Percentiles rank a stretch among this genome's conserved stretches.
Conservation (phyloP, 2,329 filamentous ascomycete genomes). For the Aspergillus sp. region DNA sequence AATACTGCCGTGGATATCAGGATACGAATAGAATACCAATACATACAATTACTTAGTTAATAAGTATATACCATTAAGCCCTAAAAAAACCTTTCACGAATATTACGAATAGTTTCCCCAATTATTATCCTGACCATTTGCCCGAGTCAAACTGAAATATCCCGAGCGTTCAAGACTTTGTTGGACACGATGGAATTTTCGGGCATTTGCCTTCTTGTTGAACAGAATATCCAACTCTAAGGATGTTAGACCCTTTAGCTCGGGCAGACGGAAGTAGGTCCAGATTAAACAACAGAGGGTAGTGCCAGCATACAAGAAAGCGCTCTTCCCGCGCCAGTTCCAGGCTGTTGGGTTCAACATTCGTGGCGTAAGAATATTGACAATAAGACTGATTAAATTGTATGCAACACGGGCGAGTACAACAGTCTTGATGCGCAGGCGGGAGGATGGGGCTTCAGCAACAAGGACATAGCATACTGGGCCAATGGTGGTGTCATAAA, state of each 20-base stretch:
- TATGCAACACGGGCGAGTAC: slow-evolving; percentile 48
- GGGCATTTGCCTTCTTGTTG: slow-evolving; percentile 31
- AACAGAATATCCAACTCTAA: slow-evolving; percentile 40
- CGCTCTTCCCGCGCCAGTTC: slow-evolving; percentile 35
- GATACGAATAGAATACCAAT: too few species aligned
- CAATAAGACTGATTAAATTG: slow-evolving; percentile 44
- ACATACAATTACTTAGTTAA: too few species aligned
- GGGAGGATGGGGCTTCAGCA: slow-evolving; percentile 50
- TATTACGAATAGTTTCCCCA: too few species aligned
- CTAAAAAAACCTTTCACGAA: too few species aligned
- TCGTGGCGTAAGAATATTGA: slow-evolving; percentile 30
- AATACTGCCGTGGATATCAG: too few species aligned
- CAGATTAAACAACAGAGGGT: slow-evolving; percentile 21
- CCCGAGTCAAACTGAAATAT: too few species aligned
- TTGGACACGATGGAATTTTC: too few species aligned
- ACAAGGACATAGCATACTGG: slow-evolving; percentile 51
- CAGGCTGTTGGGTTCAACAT: slow-evolving; percentile 20
- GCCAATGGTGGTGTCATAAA: slow-evolving; percentile 52
- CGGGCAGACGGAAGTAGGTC: slow-evolving; percentile 35
- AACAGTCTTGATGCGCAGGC: slow-evolving; percentile 42
- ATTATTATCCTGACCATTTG: too few species aligned
- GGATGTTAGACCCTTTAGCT: slow-evolving; percentile 33
- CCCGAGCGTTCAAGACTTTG: too few species aligned
- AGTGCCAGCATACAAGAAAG: slow-evolving; percentile 34
- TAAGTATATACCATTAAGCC: too few species aligned